Base-by-base conservation (phyloP, 73 alveolate genomes). In the Paramecium bursaria region DNA sequence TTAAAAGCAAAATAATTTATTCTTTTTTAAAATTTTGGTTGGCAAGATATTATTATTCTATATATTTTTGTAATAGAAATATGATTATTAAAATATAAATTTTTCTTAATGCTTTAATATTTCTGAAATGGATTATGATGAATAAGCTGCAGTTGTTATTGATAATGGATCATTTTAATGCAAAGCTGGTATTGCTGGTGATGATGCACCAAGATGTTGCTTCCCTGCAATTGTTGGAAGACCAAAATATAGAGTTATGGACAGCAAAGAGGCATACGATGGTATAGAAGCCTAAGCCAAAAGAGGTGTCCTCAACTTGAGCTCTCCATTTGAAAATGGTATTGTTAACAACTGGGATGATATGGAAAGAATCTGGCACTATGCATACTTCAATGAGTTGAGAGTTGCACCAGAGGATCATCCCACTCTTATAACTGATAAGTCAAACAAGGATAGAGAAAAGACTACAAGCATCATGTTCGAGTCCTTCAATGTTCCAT, bases 221-320 rank as follows among this genome's bases (percentile, higher is more conserved):
- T 98, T 98, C 95, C 99, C 99, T 3, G 85, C 99, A 90, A 90
- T 98, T 33, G 98, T 96, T 35, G 99, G 99, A 48, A 91, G 98
- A 67, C 98, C 99, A 31, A 96, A 96, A 90, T 95, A 94, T 92
- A 99, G 95, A 2, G 98, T 98, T 42, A 93, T 94, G 86, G 99
- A 96, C 86, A 93, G 95, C 91, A 96, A 95, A 79, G 99, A 95
- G 73, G 95, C 94, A 73, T 95, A 96, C 88, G 97, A 96, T 55
- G 99, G 99, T 44, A 96, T 95, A 19, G 99, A 96, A 77, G 99
- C 99, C 29, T 96, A 97, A 75, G 87, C 86, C 74, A 96, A 96
- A 91, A 88, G 98, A 79, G 99, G 99, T 4, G 97, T 96, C 47
- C 86, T 96, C 75, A 93, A 90, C 55, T 88, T 95, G 54, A 92